phyloP scores from a whole-genome alignment of 148 eudicot genomes.

The Talinum fruticosum region DNA sequence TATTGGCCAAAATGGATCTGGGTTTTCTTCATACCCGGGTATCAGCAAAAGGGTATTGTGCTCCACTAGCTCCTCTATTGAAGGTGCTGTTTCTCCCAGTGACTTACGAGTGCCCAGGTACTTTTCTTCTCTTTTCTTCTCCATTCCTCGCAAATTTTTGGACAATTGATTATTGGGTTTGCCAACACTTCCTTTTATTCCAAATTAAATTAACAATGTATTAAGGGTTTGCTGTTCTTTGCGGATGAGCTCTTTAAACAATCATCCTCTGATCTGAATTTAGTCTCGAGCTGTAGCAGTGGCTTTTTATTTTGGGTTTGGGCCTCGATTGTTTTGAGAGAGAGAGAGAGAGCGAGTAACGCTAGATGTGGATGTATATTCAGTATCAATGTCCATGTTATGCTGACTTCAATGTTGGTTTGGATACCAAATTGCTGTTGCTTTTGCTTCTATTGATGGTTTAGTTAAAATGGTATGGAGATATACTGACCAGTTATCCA shows the following conservation, averaged over 20 bases:
- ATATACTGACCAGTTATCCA: neutral
- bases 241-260: neutral
- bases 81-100: slow-evolving; percentile 8
- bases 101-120: slow-evolving; percentile 13
- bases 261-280: slow-evolving; percentile 5
- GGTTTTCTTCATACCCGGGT: slow-evolving; percentile 7
- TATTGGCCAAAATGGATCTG: slow-evolving; percentile 9
- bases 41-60: slow-evolving; percentile 12
- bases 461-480: neutral
- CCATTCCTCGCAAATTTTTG: neutral
- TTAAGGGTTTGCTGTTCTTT: neutral
- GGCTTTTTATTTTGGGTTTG: neutral
- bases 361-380: neutral
- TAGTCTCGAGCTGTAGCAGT: neutral
- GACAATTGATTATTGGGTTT: neutral
- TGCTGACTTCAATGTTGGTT: neutral
- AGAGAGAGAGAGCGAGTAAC: neutral
- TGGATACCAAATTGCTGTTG: neutral
- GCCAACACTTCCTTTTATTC: neutral
- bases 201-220: neutral
- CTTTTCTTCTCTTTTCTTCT: neutral
- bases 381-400: neutral
- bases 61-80: slow-evolving; percentile 7
- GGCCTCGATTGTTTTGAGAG: neutral
- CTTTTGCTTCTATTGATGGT: neutral